Evolutionary conservation across 768 basidiomycete species (phyloP).

Genomic region (Leccinum broughii): DNA sequence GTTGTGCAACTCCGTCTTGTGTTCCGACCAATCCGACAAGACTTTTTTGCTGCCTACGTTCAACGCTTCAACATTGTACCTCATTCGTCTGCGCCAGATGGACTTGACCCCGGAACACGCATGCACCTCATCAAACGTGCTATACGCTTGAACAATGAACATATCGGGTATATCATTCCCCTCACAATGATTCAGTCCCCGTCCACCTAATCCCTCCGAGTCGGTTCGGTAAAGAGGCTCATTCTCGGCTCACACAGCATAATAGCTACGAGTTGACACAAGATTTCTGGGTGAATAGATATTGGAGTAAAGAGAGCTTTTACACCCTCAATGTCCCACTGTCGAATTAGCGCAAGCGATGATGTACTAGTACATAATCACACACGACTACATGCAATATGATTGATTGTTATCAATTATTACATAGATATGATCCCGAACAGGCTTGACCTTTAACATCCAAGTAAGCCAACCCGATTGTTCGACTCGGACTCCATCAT

Average conservation of each 20-base stretch:
- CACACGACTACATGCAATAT: too few species aligned
- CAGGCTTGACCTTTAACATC: too few species aligned
- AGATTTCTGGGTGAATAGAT: neutral
- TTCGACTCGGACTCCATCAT: too few species aligned
- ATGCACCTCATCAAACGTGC: neutral
- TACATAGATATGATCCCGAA: too few species aligned
- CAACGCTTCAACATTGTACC: neutral
- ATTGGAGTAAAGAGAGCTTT: neutral
- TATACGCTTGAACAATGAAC: neutral
- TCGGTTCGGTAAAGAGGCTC: neutral
- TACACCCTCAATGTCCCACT: neutral
- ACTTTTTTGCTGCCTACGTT: neutral
- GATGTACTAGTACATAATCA: too few species aligned
- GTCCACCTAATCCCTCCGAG: neutral
- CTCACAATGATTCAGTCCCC: neutral
- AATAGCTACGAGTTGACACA: neutral
- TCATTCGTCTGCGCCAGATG: neutral
- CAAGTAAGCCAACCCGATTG: too few species aligned
- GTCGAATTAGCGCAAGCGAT: too few species aligned
- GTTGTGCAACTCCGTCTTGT: neutral
- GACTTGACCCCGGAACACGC: neutral
- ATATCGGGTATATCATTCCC: neutral
- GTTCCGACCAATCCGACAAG: neutral
- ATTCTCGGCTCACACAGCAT: neutral
- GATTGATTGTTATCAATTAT: too few species aligned